Evolutionary conservation across 2,329 filamentous ascomycete species (phyloP), one percentile per base, ranked within the genome.

Genomic region (Ceratocystis diversiconidia): DNA sequence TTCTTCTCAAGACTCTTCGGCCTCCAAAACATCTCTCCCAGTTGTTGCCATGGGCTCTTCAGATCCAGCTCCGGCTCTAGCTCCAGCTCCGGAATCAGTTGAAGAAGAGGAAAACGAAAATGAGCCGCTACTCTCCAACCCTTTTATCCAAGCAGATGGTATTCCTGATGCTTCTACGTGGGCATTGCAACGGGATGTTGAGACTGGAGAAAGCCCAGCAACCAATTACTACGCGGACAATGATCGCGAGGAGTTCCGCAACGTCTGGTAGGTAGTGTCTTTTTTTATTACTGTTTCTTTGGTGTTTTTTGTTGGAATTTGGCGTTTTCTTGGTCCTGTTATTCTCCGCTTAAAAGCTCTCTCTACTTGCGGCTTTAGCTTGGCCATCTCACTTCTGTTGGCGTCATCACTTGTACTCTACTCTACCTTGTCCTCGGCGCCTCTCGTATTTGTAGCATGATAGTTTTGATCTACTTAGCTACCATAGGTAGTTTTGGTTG

Each of bases 201-300:
- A 48, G n/a, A 30, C 22, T 19, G 46, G 32, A 43, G 6, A 32
- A 22, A 25, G 60, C 7, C 19, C 64, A 15, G 15, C 32, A 41
- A 25, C 67, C 8, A 62, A 52, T 5, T 75, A 74, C 61, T 70
- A 71, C 30, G 71, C 75, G 1, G 69, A 73, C n/a, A 59, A 59
- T 36, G 74, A 76, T 19, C 72, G 73, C 32, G 78, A 79, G 2
- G 78, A 77, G 65, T 79, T 79, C 67, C 73, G 73, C 22, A 79
- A 80, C 68, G 76, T 79, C n/a, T 80, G 78, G 78, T 73, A 62
- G 36, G 78, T 73, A 62, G 36, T 52, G 6, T 3, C 19, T 43
- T 5, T 60, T 46, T 63, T 46, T 30, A 19, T 64, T 60, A 43
- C 5, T 63, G 52, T 41, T 19, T 46, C 5, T 65, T 32, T 48